Conservation (phyloP, 2,329 filamentous ascomycete genomes). For the Aspergillus japonicus region DNA sequence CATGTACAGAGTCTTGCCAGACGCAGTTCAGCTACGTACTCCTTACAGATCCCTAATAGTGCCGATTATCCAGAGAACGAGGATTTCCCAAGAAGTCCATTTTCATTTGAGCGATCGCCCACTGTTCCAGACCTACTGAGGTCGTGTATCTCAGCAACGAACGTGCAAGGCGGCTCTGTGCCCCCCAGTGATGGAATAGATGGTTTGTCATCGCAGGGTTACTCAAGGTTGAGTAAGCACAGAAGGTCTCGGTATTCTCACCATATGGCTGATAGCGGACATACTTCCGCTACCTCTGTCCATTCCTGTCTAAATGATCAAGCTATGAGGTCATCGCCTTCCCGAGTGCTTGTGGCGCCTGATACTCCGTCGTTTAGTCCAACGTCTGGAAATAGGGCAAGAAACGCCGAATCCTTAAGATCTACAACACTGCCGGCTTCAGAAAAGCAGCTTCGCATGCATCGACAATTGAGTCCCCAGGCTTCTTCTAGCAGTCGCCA, state of each 20-base stretch:
- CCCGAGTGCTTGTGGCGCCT: slow-evolving; percentile 10
- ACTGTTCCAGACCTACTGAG: slow-evolving; percentile 16
- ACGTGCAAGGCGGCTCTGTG: slow-evolving; percentile 19
- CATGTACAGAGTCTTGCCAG: neutral
- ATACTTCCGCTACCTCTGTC: slow-evolving; percentile 38
- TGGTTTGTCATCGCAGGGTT: slow-evolving; percentile 10
- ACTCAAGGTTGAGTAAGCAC: slow-evolving; percentile 11
- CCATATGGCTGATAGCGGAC: slow-evolving; percentile 40
- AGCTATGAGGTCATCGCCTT: slow-evolving; percentile 27
- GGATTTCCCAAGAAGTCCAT: slow-evolving; percentile 32
- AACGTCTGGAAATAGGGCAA: slow-evolving; percentile 17
- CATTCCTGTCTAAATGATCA: slow-evolving; percentile 28
- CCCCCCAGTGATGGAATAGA: slow-evolving; percentile 21
- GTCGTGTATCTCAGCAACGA: slow-evolving; percentile 17
- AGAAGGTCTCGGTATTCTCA: slow-evolving; percentile 25
- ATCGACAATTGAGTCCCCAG: slow-evolving; percentile 23
- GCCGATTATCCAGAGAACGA: slow-evolving; percentile 19
- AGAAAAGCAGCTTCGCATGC: slow-evolving; percentile 13
- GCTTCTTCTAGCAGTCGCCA: slow-evolving; percentile 10
- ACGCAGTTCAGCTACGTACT: slow-evolving; percentile 2
- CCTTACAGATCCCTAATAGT: slow-evolving; percentile 21
- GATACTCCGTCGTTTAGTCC: slow-evolving; percentile 7
- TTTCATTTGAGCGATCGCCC: slow-evolving; percentile 37
- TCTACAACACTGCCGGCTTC: neutral
- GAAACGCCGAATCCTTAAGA: slow-evolving; percentile 7